phyloP scores from a whole-genome alignment of 1,284 basidiomycete species.

The Pseudozyma pruni region DNA sequence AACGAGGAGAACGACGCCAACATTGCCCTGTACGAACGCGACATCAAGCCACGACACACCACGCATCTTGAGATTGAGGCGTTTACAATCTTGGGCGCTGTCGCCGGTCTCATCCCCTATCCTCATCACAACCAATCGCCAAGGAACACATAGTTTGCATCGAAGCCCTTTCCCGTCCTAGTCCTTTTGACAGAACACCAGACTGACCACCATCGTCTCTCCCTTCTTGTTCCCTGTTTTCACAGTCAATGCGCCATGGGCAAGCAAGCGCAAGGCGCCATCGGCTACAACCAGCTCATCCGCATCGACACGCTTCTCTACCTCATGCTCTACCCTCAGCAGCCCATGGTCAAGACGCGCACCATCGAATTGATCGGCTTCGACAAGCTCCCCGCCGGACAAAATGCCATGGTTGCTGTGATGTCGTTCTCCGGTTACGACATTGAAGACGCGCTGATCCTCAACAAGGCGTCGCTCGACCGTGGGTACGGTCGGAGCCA shows the following conservation, averaged over 20 bases:
- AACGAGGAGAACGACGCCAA: slow-evolving; percentile 99
- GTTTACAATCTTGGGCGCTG: slow-evolving; percentile 95
- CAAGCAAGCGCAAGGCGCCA: slow-evolving; percentile 99
- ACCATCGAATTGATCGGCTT: slow-evolving; percentile 90
- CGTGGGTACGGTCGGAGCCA: slow-evolving; percentile 97
- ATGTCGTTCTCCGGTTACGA: slow-evolving; percentile 99
- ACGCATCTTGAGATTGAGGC: slow-evolving; percentile 99
- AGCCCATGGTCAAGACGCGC: slow-evolving; percentile 99
- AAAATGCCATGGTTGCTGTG: slow-evolving; percentile 97
- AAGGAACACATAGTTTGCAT: slow-evolving; percentile 83
- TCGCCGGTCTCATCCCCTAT: slow-evolving; percentile 97
- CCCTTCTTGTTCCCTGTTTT: no score
- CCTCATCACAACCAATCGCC: slow-evolving; percentile 99
- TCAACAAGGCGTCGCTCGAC: slow-evolving; percentile 86
- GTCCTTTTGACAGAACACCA: neutral
- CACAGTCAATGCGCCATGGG: slow-evolving; percentile 93
- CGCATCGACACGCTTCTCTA: slow-evolving; percentile 99
- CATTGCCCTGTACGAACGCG: slow-evolving; percentile 92
- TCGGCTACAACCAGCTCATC: slow-evolving; percentile 97
- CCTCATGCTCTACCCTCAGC: slow-evolving; percentile 97
- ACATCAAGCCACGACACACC: slow-evolving; percentile 79
- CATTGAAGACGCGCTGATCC: slow-evolving; percentile 97
- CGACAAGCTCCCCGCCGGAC: slow-evolving; percentile 94
- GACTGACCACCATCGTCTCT: no score
- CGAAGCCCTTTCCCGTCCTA: neutral